Evolutionary conservation across 495 filamentous ascomycete genomes (phyloP), one percentile per base, ranked within the genome.

Genomic region (Evernia prunastri): DNA sequence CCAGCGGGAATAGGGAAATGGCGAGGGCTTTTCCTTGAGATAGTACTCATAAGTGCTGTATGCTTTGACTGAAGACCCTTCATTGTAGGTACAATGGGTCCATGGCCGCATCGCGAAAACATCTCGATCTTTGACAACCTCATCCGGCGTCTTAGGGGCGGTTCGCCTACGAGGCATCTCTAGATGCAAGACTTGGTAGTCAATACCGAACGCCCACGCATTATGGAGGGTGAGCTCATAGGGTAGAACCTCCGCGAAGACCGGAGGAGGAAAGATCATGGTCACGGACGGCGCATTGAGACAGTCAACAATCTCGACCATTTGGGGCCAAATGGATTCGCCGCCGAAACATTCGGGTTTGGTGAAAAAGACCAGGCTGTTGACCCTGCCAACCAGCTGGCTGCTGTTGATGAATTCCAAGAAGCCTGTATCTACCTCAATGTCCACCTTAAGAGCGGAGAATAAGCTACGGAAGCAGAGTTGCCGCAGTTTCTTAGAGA

Each of bases 41-140:
- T 43, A 67, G 31, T 67, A 63, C 4, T 63, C 60, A 10, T 67
- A 63, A 29, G 54, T 60, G 43, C 54, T 63, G 60, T 67, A 67
- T 4, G 33, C 59, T 7, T 20, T 45, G 60, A 67, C 23, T 3
- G 60, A 54, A 23, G 60, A 63, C 13, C 65, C 65, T 36, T 67
- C 40, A 25, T 67, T 63, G 54, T 45, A 67, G 4, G 45, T 63
- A 36, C 51, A 56, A 33, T 60, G 56, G 10, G 42, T 18, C 60
- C 65, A 67, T 23, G 60, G 60, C 6, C 56, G 31, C 9, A 54
- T 18, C 0, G 36, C 12, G 5, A 63, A 45, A 4, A 67, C 57
- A 13, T 42, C 9, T 0, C 31, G n/a, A 10, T 62, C 36, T 15
- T 3, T 58, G 20, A 36, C 18, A 58, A 10, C 29, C 11, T 23